phyloP scores from a whole-genome alignment of 805 yeast species.

The Nakazawaea siamensis region DNA sequence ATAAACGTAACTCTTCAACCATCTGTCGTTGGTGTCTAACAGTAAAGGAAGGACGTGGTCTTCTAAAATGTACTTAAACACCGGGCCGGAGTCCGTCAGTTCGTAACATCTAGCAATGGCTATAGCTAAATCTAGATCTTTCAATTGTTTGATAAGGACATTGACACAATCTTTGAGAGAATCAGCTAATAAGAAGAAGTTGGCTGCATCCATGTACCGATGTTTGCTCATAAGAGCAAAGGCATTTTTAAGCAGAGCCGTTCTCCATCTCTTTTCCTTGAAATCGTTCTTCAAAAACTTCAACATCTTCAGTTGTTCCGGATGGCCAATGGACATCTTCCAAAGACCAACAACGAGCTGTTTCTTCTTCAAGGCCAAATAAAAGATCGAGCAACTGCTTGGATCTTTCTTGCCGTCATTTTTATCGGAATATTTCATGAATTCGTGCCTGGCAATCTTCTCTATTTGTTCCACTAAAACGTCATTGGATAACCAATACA shows the following conservation, averaged over 20 bases:
- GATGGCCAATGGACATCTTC: constrained; percentile 67
- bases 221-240: constrained; percentile 86
- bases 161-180: constrained; percentile 69
- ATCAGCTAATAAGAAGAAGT: constrained; percentile 75
- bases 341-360: constrained; percentile 73
- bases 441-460: constrained; percentile 63
- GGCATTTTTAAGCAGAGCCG: constrained; percentile 90
- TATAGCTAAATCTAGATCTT: constrained; percentile 68
- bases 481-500: constrained; percentile 57
- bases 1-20: constrained; percentile 74
- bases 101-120: constrained; percentile 75
- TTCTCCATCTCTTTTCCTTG: constrained; percentile 64
- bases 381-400: constrained; percentile 61
- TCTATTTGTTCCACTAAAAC: constrained; percentile 52
- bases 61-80: constrained; percentile 39
- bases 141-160: constrained; percentile 59
- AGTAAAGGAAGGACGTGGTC: constrained; percentile 48
- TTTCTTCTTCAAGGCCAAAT: constrained; percentile 71
- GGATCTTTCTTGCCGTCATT: constrained; percentile 56
- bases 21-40: constrained; percentile 56
- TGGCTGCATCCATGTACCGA: constrained; percentile 79
- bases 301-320: constrained; percentile 77
- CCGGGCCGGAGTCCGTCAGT: constrained; percentile 47
- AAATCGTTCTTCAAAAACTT: constrained; percentile 75
- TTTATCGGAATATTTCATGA: constrained; percentile 28